Evolutionary conservation across 306 rosid genomes (phyloP).

Genomic region (Neltuma alba): DNA sequence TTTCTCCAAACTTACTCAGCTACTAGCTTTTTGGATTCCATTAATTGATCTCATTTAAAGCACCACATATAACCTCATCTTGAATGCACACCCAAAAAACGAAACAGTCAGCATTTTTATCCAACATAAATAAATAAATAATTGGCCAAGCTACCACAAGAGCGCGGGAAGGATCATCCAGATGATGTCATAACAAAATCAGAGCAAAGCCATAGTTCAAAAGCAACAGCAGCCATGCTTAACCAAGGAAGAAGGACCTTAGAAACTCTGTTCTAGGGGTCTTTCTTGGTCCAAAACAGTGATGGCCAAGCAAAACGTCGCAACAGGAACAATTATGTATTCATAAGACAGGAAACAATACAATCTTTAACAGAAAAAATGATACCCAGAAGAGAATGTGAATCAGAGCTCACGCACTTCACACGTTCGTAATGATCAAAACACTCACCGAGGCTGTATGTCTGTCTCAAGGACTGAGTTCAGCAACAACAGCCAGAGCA

Average conservation of each 20-base stretch:
- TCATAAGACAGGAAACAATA: slow-evolving; percentile 13
- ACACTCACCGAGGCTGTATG: slow-evolving; percentile 52
- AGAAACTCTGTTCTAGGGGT: slow-evolving; percentile 28
- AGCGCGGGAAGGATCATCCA: slow-evolving; percentile 41
- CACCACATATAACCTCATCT: slow-evolving; percentile 20
- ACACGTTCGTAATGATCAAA: slow-evolving; percentile 39
- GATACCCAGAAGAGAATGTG: slow-evolving; percentile 42
- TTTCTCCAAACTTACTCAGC: slow-evolving; percentile 27
- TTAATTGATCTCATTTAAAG: slow-evolving; percentile 33
- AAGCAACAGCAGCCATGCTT: slow-evolving; percentile 25
- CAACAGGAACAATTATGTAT: slow-evolving; percentile 10
- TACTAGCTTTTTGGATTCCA: slow-evolving; percentile 31
- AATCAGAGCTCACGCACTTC: slow-evolving; percentile 53
- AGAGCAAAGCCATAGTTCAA: slow-evolving; percentile 32
- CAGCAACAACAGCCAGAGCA: slow-evolving; percentile 32
- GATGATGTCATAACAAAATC: slow-evolving; percentile 5
- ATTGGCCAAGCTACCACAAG: slow-evolving; percentile 10
- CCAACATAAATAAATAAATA: slow-evolving; percentile 23
- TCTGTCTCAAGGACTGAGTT: slow-evolving; percentile 49
- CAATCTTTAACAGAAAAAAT: slow-evolving; percentile 31
- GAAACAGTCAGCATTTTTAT: slow-evolving; percentile 36
- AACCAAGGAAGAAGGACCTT: slow-evolving; percentile 26
- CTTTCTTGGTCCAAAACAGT: slow-evolving; percentile 50
- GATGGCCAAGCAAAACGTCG: slow-evolving; percentile 36
- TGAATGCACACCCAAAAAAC: slow-evolving; percentile 14